Conservation (phyloP, 2,329 filamentous ascomycete species). For the Fusarium annulatum region DNA sequence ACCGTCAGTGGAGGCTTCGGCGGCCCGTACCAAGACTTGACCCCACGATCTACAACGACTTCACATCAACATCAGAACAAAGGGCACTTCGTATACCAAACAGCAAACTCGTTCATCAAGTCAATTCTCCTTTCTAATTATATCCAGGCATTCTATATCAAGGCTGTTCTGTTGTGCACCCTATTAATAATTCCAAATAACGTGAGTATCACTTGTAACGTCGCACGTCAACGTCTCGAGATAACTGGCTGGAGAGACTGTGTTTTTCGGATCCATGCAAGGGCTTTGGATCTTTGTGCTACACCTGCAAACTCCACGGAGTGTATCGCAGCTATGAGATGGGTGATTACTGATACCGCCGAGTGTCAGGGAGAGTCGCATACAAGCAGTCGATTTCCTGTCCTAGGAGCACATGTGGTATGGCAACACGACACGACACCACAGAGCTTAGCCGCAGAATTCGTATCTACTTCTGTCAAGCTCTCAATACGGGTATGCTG, state of each 20-base stretch:
- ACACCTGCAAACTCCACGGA: too few species aligned
- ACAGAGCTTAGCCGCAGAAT: too few species aligned
- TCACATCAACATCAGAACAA: background rate
- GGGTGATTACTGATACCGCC: background rate
- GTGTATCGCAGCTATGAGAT: too few species aligned
- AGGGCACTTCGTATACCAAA: background rate
- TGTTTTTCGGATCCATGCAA: background rate
- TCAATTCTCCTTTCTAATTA: background rate
- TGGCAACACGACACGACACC: too few species aligned
- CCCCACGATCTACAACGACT: background rate
- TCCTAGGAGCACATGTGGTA: background rate
- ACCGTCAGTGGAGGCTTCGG: background rate
- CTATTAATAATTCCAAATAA: background rate
- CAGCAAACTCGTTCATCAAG: background rate
- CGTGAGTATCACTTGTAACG: too few species aligned
- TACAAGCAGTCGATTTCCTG: background rate
- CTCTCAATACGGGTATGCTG: background rate
- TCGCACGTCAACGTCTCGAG: background rate
- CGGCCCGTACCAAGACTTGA: background rate
- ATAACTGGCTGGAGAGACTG: background rate
- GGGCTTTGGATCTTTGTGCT: background rate
- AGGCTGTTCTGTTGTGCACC: background rate
- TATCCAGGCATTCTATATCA: fast-evolving
- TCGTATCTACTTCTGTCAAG: background rate
- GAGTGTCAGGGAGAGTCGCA: too few species aligned